Percentiles rank a stretch among this genome's conserved stretches.
Conservation (phyloP, 345 rosid genomes). For the Pistacia vera region DNA sequence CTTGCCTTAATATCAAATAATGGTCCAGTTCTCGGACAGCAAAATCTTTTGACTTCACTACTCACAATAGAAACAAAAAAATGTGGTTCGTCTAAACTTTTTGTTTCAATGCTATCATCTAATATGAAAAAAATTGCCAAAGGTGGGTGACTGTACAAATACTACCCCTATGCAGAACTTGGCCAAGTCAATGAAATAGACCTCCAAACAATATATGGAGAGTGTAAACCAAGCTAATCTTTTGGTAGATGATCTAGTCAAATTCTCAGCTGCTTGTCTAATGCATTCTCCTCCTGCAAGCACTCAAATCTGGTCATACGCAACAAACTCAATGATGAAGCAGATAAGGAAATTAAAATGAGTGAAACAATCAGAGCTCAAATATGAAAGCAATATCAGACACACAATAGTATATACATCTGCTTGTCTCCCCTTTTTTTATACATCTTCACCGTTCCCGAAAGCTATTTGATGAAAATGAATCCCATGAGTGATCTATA, state of each 20-base stretch:
- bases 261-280: constrained; percentile 24
- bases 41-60: constrained; percentile 13
- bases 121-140: constrained; percentile 14
- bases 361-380: not conserved
- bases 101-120: constrained; percentile 7
- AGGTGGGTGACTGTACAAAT: constrained; percentile 31
- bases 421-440: too few species aligned
- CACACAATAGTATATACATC: not conserved
- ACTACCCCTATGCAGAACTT: constrained; percentile 14
- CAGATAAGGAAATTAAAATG: not conserved
- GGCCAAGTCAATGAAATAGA: constrained; percentile 20
- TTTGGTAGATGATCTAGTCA: constrained; percentile 4
- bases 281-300: constrained; percentile 48
- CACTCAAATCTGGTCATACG: constrained; percentile 2
- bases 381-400: not conserved
- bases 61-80: constrained; percentile 1
- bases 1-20: not conserved
- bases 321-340: constrained; percentile 6
- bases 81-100: constrained; percentile 13
- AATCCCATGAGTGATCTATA: not conserved
- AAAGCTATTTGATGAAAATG: not conserved
- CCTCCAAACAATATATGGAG: constrained; percentile 11
- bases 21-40: constrained; percentile 8
- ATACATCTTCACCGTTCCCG: not conserved
- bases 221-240: not conserved